Conservation (phyloP, 2,329 filamentous ascomycete species). For the Aspergillus sp. region DNA sequence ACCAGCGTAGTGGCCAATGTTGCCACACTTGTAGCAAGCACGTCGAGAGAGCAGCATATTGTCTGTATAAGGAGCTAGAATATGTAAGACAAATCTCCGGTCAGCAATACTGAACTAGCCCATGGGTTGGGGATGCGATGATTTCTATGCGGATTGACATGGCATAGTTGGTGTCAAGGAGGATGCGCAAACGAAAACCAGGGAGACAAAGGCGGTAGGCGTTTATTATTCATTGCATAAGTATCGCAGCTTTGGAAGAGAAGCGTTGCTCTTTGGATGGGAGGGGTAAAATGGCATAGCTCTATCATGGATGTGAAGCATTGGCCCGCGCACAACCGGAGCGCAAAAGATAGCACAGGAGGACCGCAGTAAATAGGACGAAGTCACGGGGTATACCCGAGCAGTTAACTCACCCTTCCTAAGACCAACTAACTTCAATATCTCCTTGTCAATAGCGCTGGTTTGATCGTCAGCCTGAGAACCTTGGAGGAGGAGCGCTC, state of each 20-base stretch:
- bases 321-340: neutral
- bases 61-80: constrained; percentile 23
- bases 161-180: neutral
- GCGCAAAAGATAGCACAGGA: neutral
- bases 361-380: constrained; percentile 9
- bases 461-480: constrained; percentile 25
- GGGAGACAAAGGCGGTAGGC: neutral
- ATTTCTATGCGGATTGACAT: constrained; percentile 1
- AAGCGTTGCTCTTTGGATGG: neutral
- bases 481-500: constrained; percentile 30
- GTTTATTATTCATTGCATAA: neutral
- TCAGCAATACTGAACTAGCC: constrained; percentile 15
- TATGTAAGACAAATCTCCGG: constrained; percentile 7
- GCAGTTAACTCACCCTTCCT: constrained; percentile 30
- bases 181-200: neutral
- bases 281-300: neutral
- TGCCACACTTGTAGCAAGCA: constrained; percentile 77
- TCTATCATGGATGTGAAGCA: constrained; percentile 1
- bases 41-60: constrained; percentile 80
- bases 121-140: neutral
- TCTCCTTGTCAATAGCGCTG: constrained; percentile 24
- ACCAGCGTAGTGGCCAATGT: constrained; percentile 69
- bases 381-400: constrained; percentile 9
- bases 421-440: constrained; percentile 23
- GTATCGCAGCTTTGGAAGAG: neutral